Base-by-base conservation (phyloP, 306 rosid species). In the Boehmeria nivea region DNA sequence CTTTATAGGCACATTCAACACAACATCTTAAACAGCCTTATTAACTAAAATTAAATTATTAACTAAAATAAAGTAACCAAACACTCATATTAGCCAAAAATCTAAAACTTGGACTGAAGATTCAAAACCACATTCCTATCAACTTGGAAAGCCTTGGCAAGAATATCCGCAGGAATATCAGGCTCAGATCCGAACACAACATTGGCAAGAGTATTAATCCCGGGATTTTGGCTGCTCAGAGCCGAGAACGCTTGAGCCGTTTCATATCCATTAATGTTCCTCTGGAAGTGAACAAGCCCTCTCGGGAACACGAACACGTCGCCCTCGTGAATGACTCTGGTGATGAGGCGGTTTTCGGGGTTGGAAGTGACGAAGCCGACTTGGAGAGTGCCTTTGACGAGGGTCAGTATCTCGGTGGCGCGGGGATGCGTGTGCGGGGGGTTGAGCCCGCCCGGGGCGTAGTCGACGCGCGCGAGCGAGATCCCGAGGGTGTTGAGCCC, bases 201-300 rank as follows among this genome's bases (percentile, higher is more conserved):
- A 27, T 76, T 66, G 0, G 70, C 73, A 57, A 70, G 12, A 7
- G 71, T 66, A 14, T 55, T 3, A 21, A 63, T 60, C 26, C 77
- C 81, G 0, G 82, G 82, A 40, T 67, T 76, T 31, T 76, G 78
- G 59, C 78, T 71, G 58, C 75, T 76, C 13, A 76, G 40, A 59
- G 72, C 65, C 19, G 77, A 54, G 52, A 76, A 24, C 12, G 81
- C 81, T 2, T 58, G n/a, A 0, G 75, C 81, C 8, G 54, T 51
- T 6, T 40, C 31, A 12, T 60, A 8, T 0, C 54, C 71, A n/a
- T n/a, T n/a, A 7, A 63, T 11, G 23, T 71, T 76, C 25, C 49
- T 51, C 51, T 76, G 81, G 57, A 57, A 76, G 63, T 76, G 77
- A 22, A 66, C 21, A 6, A 70, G 71, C 17, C 81, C 81, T 2